These are phyloP conservation scores for Draba incana DNA, from an alignment of 345 rosid genomes.

Conservation along the genomic window DNA sequence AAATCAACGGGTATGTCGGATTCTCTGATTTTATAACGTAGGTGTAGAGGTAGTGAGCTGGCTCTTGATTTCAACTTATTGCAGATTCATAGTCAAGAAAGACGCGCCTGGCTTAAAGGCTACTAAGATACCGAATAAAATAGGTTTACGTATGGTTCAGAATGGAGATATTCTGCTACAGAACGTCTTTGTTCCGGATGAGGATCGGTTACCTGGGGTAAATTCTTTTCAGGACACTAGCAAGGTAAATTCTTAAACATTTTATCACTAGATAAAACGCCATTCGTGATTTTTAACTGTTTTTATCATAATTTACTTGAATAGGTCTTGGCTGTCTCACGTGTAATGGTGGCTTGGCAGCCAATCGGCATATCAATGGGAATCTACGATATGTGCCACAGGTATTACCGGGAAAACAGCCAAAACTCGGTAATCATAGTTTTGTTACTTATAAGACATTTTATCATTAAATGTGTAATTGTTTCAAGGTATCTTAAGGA, in stretches of 20 bases:
- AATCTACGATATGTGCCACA: constrained; percentile 91
- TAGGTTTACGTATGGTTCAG: constrained; percentile 92
- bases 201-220: constrained; percentile 83
- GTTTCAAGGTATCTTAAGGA: constrained; percentile 75
- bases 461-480: constrained; percentile 2
- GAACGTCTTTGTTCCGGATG: constrained; percentile 85
- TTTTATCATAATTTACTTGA: constrained; percentile 12
- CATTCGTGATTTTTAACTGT: not conserved
- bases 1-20: constrained; percentile 78
- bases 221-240: constrained; percentile 88
- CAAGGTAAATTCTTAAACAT: constrained; percentile 57
- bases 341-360: constrained; percentile 96
- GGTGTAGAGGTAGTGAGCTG: constrained; percentile 26
- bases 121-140: constrained; percentile 89
- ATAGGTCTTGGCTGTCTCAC: constrained; percentile 93
- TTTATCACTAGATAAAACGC: not conserved
- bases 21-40: constrained; percentile 21
- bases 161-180: constrained; percentile 88
- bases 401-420: constrained; percentile 47
- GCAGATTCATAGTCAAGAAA: constrained; percentile 61
- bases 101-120: constrained; percentile 86
- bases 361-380: constrained; percentile 97
- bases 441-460: not conserved
- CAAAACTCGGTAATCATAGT: not conserved
- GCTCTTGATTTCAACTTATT: constrained; percentile 25